phyloP scores from a whole-genome alignment of 1,139 yeast species.

The Hyphopichia pseudoburtonii region DNA sequence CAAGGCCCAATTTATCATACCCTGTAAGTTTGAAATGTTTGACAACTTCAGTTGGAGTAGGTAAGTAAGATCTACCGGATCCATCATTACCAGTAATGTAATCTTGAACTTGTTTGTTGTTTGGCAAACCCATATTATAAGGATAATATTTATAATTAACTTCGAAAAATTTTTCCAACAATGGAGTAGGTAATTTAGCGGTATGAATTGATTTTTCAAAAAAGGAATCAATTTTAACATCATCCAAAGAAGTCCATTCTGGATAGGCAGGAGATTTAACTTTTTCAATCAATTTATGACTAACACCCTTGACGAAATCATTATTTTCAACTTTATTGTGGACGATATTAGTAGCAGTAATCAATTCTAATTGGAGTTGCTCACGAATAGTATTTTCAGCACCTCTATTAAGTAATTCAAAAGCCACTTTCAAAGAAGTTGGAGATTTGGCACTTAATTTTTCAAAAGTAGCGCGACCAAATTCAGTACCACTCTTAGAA shows the following conservation, averaged over 20 bases:
- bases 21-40: slow-evolving; percentile 55
- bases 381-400: slow-evolving; percentile 56
- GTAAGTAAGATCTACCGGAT: slow-evolving; percentile 61
- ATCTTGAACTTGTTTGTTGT: slow-evolving; percentile 54
- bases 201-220: slow-evolving; percentile 25
- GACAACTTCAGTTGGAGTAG: slow-evolving; percentile 64
- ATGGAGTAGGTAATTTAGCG: slow-evolving; percentile 35
- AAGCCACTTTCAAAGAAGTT: slow-evolving; percentile 73
- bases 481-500: slow-evolving; percentile 55
- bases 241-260: slow-evolving; percentile 39
- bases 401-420: slow-evolving; percentile 68
- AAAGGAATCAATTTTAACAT: slow-evolving; percentile 21
- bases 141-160: slow-evolving; percentile 67
- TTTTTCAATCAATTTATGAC: slow-evolving; percentile 67
- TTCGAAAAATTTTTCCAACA: slow-evolving; percentile 46
- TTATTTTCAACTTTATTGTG: slow-evolving; percentile 49
- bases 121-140: slow-evolving; percentile 77
- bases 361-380: slow-evolving; percentile 73
- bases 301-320: slow-evolving; percentile 76
- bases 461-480: slow-evolving; percentile 61
- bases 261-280: slow-evolving; percentile 53
- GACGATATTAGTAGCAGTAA: slow-evolving; percentile 78
- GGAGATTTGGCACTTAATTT: slow-evolving; percentile 67
- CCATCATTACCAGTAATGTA: slow-evolving; percentile 68
- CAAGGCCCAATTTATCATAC: slow-evolving; percentile 62